phyloP scores from a whole-genome alignment of 1,284 basidiomycete species.

The Austropuccinia psidii region DNA sequence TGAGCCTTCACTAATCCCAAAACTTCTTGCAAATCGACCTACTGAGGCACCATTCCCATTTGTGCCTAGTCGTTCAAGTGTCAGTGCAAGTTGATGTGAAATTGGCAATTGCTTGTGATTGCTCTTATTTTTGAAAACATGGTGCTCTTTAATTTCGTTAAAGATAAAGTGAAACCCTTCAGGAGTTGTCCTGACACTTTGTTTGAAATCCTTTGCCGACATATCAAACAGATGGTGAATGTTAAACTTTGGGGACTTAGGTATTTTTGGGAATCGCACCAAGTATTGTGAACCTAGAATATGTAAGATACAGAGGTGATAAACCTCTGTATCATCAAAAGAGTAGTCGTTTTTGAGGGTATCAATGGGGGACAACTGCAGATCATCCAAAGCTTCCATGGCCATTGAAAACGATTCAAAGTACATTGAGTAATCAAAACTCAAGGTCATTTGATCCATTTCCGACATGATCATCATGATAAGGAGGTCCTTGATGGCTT shows the following conservation, averaged over 20 bases:
- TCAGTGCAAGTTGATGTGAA: background rate
- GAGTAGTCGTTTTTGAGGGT: too few relatives aligned
- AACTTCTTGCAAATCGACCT: background rate
- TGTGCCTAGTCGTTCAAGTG: background rate
- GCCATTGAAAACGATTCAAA: too few relatives aligned
- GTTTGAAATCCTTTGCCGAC: background rate
- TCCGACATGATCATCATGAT: too few relatives aligned
- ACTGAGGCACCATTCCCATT: constrained; percentile 12
- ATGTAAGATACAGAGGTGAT: too few relatives aligned
- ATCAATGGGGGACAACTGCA: too few relatives aligned
- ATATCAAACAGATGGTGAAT: background rate
- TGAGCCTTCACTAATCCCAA: background rate
- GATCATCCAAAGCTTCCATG: too few relatives aligned
- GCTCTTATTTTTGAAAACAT: background rate
- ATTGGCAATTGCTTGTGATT: background rate
- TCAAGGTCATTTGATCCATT: too few relatives aligned
- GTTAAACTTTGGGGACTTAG: background rate
- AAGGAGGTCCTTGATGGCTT: too few relatives aligned
- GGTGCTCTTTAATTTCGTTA: background rate
- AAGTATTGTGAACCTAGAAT: too few relatives aligned
- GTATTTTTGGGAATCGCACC: too few relatives aligned
- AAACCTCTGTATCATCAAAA: too few relatives aligned
- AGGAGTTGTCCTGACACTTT: background rate
- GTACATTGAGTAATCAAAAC: too few relatives aligned
- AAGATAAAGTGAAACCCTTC: background rate